Percentiles rank a stretch among this genome's conserved stretches.
These are phyloP conservation scores for Phytophthora fragariae DNA, from an alignment of 352 stramenopile species.

Conservation along the genomic window DNA sequence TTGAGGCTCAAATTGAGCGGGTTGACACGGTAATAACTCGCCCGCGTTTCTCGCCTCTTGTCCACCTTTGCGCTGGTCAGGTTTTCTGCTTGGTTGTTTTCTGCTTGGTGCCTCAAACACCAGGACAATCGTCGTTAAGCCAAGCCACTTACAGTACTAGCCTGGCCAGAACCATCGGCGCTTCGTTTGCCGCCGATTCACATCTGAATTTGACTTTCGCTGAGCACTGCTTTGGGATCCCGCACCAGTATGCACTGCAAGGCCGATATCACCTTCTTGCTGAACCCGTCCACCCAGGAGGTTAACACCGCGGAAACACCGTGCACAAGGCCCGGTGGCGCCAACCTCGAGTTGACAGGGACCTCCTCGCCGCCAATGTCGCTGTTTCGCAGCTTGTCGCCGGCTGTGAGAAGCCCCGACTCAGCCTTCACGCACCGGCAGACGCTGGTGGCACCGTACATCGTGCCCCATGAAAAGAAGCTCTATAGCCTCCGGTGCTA, in stretches of 20 bases:
- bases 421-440: slow-evolving; percentile 26
- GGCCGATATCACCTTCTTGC: slow-evolving; percentile 46
- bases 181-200: slow-evolving; percentile 4
- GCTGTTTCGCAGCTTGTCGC: slow-evolving; percentile 37
- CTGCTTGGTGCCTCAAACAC: slow-evolving; percentile 14
- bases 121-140: neutral
- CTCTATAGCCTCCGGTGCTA: neutral
- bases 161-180: neutral
- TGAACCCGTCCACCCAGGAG: slow-evolving; percentile 32
- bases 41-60: slow-evolving; percentile 11
- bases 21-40: slow-evolving; percentile 3
- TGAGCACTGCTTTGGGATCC: slow-evolving; percentile 3
- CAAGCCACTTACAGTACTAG: too few relatives aligned
- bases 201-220: slow-evolving; percentile 20
- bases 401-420: slow-evolving; percentile 27
- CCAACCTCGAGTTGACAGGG: slow-evolving; percentile 10
- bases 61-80: slow-evolving; percentile 10
- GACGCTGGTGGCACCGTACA: slow-evolving; percentile 32
- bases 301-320: slow-evolving; percentile 2
- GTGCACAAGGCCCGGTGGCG: slow-evolving; percentile 18
- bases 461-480: slow-evolving; percentile 37
- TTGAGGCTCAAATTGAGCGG: too few relatives aligned
- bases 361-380: slow-evolving; percentile 23
- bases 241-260: slow-evolving; percentile 38
- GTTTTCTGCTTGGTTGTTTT: slow-evolving; percentile 23